phyloP scores from a whole-genome alignment of 2,329 filamentous ascomycete species.

The Phyllosticta paracitricarpa region DNA sequence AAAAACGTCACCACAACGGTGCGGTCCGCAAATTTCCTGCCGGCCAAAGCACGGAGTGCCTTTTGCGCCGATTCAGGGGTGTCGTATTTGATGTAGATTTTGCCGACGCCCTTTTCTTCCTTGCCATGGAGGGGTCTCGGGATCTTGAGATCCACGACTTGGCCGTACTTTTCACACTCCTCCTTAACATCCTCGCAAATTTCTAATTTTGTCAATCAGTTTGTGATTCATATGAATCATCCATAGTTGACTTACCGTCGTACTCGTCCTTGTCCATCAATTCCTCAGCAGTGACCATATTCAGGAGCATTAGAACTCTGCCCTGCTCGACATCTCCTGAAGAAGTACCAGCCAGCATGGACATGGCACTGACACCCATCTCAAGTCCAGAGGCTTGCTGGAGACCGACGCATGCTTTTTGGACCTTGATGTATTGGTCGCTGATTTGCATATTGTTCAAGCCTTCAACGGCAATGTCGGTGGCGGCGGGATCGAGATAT shows the following conservation, averaged over 20 bases:
- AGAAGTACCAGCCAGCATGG: slow-evolving; percentile 86
- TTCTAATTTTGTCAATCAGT: slow-evolving; percentile 50
- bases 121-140: slow-evolving; percentile 76
- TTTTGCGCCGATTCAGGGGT: slow-evolving; percentile 66
- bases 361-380: slow-evolving; percentile 96
- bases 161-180: slow-evolving; percentile 86
- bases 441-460: slow-evolving; percentile 90
- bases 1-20: slow-evolving; percentile 97
- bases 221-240: background rate
- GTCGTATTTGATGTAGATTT: slow-evolving; percentile 95
- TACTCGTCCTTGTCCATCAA: slow-evolving; percentile 91
- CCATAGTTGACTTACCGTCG: slow-evolving; percentile 53
- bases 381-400: slow-evolving; percentile 89
- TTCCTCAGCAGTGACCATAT: slow-evolving; percentile 97
- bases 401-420: slow-evolving; percentile 82
- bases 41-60: slow-evolving; percentile 80
- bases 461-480: slow-evolving; percentile 79
- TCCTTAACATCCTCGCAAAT: slow-evolving; percentile 91
- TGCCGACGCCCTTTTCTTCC: slow-evolving; percentile 83
- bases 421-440: slow-evolving; percentile 74
- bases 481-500: slow-evolving; percentile 68
- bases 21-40: slow-evolving; percentile 89
- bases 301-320: slow-evolving; percentile 82
- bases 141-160: slow-evolving; percentile 80
- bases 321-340: slow-evolving; percentile 69